Percentiles rank a stretch among this genome's conserved stretches.
Evolutionary conservation across 139 green algal species (phyloP).

Genomic region (Diplosphaera chodatii): DNA sequence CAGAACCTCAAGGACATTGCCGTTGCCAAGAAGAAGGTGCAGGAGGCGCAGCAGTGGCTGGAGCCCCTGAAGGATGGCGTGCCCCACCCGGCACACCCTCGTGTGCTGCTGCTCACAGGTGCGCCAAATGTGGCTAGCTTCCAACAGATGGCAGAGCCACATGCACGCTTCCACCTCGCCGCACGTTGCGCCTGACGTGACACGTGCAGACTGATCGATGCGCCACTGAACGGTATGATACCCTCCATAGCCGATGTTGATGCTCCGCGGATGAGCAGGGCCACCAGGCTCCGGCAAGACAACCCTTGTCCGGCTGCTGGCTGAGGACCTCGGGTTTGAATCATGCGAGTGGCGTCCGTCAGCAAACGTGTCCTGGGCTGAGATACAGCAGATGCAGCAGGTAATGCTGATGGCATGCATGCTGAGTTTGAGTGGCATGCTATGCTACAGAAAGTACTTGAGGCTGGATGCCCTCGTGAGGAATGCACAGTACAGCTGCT

Average conservation of each 20-base stretch:
- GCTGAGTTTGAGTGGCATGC: too few relatives aligned
- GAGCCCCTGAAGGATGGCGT: slow-evolving; percentile 14
- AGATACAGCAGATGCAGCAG: neutral
- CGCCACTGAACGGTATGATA: too few relatives aligned
- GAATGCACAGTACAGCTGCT: too few relatives aligned
- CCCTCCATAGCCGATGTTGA: too few relatives aligned
- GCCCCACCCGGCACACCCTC: neutral
- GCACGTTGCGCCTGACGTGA: too few relatives aligned
- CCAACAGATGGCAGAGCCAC: too few relatives aligned
- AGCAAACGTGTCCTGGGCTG: neutral
- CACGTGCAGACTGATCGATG: too few relatives aligned
- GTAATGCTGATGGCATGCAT: neutral
- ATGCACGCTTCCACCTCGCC: too few relatives aligned
- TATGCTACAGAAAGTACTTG: too few relatives aligned
- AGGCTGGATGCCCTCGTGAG: too few relatives aligned
- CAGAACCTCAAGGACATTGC: slow-evolving; percentile 32
- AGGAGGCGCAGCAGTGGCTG: slow-evolving; percentile 56
- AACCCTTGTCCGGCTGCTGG: slow-evolving; percentile 42
- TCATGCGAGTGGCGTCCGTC: slow-evolving; percentile 60
- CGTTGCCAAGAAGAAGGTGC: slow-evolving; percentile 66
- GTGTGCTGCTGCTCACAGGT: slow-evolving; percentile 42
- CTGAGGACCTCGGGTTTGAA: slow-evolving; percentile 41
- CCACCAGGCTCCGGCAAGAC: slow-evolving; percentile 69
- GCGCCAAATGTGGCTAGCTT: too few relatives aligned
- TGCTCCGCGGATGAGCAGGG: too few relatives aligned